Evolutionary conservation across 495 filamentous ascomycete genomes (phyloP), one percentile per base, ranked within the genome.

Genomic region (Hypoxylon lienhwacheense): DNA sequence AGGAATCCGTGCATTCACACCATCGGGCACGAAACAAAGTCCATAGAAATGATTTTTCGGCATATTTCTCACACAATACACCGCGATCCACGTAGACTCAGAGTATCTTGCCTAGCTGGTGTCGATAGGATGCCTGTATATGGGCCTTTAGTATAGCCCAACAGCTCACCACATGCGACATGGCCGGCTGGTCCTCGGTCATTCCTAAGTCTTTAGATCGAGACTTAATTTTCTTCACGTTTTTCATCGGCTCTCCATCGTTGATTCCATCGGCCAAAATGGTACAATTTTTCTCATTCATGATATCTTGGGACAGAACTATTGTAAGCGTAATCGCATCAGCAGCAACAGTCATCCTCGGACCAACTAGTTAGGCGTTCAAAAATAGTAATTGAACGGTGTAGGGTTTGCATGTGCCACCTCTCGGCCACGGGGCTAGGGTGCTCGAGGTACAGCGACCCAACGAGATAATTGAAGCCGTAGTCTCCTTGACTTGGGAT

Each of bases 51-150:
- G 41, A 20, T 10, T 8, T 32, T 47, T 29, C 47, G 35, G 33
- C 31, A 48, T 48, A 36, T 49, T 37, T 59, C 53, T 53, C 48
- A 48, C 43, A 48, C 43, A 20, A 50, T 56, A 25, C 51, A 55
- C 32, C 57, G 5, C 21, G 49, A 46, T 60, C 49, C 39, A 39
- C 44, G 44, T 22, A 25, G 40, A 25, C 46, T 28, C 37, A 41
- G 16, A 39, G 24, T 34, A 45, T 40, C 47, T 46, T 36, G 42
- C 47, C 48, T 10, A 37, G 42, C 40, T 21, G 29, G 35, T 24
- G 33, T 29, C 22, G 52, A 41, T 19, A 25, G 37, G 28, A 52
- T 43, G 33, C 33, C 40, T 46, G 32, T 15, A 17, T 46, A 35
- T 26, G 12, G 26, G 19, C 42, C 17, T 8, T 8, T 17, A 7